Percentiles rank a stretch among this genome's conserved stretches.
Evolutionary conservation across 1,284 basidiomycete genomes (phyloP).

Genomic region (Mycena sp.): DNA sequence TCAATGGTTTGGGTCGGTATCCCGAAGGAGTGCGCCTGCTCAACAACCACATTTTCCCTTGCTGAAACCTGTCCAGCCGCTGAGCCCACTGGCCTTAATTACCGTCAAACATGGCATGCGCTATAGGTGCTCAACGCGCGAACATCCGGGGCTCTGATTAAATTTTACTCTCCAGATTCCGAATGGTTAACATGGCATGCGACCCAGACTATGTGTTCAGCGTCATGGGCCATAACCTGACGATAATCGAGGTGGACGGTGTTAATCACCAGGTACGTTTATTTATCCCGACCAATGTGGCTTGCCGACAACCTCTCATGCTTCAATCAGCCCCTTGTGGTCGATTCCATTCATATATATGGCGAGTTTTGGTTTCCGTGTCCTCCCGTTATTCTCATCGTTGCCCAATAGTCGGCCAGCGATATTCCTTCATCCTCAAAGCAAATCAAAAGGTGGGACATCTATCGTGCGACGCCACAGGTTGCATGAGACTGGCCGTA

Average conservation of each 20-base stretch:
- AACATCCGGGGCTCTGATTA: no score
- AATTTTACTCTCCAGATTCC: not conserved
- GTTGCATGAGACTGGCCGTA: no score
- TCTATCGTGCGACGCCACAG: no score
- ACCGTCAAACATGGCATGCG: not conserved
- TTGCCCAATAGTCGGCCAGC: conserved; percentile 25
- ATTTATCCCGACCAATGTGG: conserved; percentile 40
- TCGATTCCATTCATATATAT: conserved; percentile 51
- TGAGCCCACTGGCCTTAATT: no score
- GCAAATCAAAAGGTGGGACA: conserved; percentile 50
- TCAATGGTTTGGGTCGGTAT: not conserved
- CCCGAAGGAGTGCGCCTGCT: not conserved
- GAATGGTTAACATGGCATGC: not conserved
- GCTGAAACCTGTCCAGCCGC: no score
- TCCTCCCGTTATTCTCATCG: not conserved
- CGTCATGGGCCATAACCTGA: conserved; percentile 13
- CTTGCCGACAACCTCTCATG: conserved; percentile 38
- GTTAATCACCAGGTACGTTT: conserved; percentile 30
- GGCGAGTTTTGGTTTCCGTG: conserved; percentile 22
- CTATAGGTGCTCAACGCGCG: no score
- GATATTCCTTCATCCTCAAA: conserved; percentile 34
- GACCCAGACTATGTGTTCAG: conserved; percentile 17
- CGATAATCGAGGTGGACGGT: conserved; percentile 63
- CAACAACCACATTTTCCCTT: no score
- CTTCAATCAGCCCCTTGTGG: conserved; percentile 48